Evolutionary conservation across 352 stramenopile genomes (phyloP).

Genomic region (Phytophthora citricola): DNA sequence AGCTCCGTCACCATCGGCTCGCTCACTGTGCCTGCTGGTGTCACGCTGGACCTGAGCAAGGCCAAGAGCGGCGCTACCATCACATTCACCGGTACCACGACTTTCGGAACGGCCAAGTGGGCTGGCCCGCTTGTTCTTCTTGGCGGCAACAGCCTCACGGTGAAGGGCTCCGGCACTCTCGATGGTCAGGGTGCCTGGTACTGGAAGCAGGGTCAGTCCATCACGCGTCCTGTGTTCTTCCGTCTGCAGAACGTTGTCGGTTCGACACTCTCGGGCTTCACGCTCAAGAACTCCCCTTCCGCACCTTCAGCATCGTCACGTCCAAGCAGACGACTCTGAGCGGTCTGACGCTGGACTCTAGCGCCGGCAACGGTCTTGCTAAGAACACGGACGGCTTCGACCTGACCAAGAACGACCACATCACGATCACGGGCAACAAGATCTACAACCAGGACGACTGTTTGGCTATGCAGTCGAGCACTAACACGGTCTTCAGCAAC

Average conservation of each 20-base stretch:
- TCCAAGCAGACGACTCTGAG: slow-evolving; percentile 23
- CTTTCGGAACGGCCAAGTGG: slow-evolving; percentile 43
- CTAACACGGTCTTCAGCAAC: slow-evolving; percentile 28
- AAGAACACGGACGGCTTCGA: slow-evolving; percentile 34
- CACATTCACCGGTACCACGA: slow-evolving; percentile 39
- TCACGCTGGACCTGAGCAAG: slow-evolving; percentile 33
- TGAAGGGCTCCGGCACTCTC: slow-evolving; percentile 35
- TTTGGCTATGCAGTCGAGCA: slow-evolving; percentile 15
- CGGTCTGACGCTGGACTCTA: slow-evolving; percentile 26
- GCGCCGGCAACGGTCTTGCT: slow-evolving; percentile 5
- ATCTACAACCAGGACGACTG: slow-evolving; percentile 36
- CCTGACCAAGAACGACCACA: slow-evolving; percentile 33
- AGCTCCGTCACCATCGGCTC: slow-evolving; percentile 36
- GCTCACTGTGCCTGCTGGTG: slow-evolving; percentile 16
- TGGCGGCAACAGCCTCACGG: slow-evolving; percentile 31
- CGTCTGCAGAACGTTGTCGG: slow-evolving; percentile 30
- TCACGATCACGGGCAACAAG: slow-evolving; percentile 37
- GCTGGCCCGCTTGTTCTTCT: slow-evolving; percentile 37
- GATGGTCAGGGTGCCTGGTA: slow-evolving; percentile 48
- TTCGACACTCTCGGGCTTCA: slow-evolving; percentile 40
- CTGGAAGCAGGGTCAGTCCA: slow-evolving; percentile 40
- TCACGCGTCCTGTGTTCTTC: slow-evolving; percentile 44
- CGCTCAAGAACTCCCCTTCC: slow-evolving; percentile 42
- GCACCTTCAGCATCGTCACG: slow-evolving; percentile 39
- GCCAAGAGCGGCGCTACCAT: slow-evolving; percentile 35